phyloP scores from a whole-genome alignment of 2,329 filamentous ascomycete species.

The Verticillium albo-atrum region DNA sequence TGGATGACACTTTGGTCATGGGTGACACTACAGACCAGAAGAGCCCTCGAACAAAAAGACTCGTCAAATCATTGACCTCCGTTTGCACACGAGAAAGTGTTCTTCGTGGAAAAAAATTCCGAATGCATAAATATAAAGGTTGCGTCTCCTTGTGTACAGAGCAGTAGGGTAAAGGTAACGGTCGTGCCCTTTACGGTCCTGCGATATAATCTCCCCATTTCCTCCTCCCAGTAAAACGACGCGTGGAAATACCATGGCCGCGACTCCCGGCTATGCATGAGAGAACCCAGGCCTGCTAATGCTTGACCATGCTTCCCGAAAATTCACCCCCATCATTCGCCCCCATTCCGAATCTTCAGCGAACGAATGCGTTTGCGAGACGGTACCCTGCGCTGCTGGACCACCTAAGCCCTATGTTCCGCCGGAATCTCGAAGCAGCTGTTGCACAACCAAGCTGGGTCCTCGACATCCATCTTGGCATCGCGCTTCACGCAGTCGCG shows the following conservation, averaged over 20 bases:
- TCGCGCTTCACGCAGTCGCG: constrained; percentile 33
- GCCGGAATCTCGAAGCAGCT: constrained; percentile 1
- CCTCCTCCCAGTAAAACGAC: not conserved
- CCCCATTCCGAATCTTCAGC: not conserved
- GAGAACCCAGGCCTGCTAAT: not conserved
- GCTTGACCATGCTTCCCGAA: not conserved
- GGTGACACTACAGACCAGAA: not conserved
- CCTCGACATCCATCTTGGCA: constrained; percentile 20
- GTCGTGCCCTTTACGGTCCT: not conserved
- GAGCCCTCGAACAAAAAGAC: not conserved
- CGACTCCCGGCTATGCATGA: not conserved
- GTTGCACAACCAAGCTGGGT: constrained; percentile 23
- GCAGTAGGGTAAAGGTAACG: not conserved
- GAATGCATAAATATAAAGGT: not conserved
- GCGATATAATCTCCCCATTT: not conserved
- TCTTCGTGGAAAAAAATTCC: too few relatives aligned
- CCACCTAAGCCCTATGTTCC: constrained; percentile 1
- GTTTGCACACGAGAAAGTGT: too few relatives aligned
- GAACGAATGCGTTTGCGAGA: not conserved
- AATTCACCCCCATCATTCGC: not conserved
- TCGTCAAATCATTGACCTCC: too few relatives aligned
- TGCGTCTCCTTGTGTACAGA: not conserved
- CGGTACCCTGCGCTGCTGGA: not conserved
- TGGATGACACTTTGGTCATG: not conserved
- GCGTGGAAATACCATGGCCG: not conserved